A percentile compares a stretch with the other conserved stretches of the same genome.
Conservation (phyloP, 2,329 filamentous ascomycete genomes). For the Corynespora cassiicola region DNA sequence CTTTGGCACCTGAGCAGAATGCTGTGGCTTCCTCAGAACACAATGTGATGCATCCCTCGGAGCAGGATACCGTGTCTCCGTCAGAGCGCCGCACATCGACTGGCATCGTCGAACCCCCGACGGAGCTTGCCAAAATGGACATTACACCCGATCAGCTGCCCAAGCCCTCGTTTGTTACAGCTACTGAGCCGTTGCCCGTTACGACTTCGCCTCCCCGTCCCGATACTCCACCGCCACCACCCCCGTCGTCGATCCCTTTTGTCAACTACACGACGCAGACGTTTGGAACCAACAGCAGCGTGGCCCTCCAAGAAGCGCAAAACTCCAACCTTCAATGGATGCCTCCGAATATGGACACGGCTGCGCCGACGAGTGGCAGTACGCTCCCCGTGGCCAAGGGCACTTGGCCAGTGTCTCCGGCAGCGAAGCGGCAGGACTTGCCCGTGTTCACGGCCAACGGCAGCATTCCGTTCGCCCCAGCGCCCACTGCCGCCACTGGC, state of each 20-base stretch:
- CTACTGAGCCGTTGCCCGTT: constrained; percentile 23
- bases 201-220: constrained; percentile 37
- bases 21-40: not conserved
- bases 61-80: constrained; percentile 1
- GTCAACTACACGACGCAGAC: constrained; percentile 36
- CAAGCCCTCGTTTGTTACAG: constrained; percentile 35
- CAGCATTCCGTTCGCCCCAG: constrained; percentile 41
- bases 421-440: constrained; percentile 50
- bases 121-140: constrained; percentile 34
- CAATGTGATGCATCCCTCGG: too few relatives aligned
- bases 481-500: constrained; percentile 23
- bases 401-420: constrained; percentile 30
- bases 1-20: constrained; percentile 2
- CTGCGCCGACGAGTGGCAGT: not conserved
- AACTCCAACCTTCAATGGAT: constrained; percentile 38
- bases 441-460: constrained; percentile 56
- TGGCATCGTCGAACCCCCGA: constrained; percentile 33
- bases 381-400: constrained; percentile 6
- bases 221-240: constrained; percentile 47
- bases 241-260: constrained; percentile 39
- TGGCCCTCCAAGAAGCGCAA: constrained; percentile 17
- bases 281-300: constrained; percentile 15
- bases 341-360: constrained; percentile 36
- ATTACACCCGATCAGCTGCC: constrained; percentile 44
- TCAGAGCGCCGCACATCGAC: constrained; percentile 23